Percentiles rank a stretch among this genome's conserved stretches.
phyloP scores from a whole-genome alignment of 2,329 filamentous ascomycete genomes.

The Aureobasidium sp. region DNA sequence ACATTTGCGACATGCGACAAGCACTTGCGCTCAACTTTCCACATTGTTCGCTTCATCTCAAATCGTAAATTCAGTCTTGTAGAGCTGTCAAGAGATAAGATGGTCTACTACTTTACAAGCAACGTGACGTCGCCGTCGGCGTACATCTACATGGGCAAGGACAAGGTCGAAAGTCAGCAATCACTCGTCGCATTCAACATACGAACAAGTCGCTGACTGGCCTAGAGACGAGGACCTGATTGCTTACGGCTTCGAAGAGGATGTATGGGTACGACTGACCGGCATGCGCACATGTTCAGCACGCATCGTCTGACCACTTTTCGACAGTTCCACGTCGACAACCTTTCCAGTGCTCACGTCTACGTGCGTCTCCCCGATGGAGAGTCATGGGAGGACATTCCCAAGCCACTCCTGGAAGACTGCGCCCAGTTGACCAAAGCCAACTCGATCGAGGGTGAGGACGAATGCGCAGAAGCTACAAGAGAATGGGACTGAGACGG shows the following conservation, averaged over 20 bases:
- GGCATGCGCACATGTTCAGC: neutral
- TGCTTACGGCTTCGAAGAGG: slow-evolving; percentile 86
- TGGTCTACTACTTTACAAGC: slow-evolving; percentile 97
- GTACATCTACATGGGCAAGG: slow-evolving; percentile 93
- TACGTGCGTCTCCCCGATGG: slow-evolving; percentile 78
- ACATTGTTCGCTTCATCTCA: neutral
- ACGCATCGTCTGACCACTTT: neutral
- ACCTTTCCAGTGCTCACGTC: slow-evolving; percentile 91
- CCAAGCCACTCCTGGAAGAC: slow-evolving; percentile 66
- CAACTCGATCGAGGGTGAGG: slow-evolving; percentile 86
- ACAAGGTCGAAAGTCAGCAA: slow-evolving; percentile 90
- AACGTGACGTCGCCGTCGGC: slow-evolving; percentile 72
- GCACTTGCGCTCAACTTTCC: neutral
- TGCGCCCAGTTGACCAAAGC: slow-evolving; percentile 97
- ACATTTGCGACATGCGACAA: neutral
- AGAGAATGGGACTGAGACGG: neutral
- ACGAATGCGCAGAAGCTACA: neutral
- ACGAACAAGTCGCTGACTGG: slow-evolving; percentile 21
- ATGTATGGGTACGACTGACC: slow-evolving; percentile 70
- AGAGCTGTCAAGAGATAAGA: slow-evolving; percentile 28
- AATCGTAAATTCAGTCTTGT: neutral
- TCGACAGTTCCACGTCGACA: slow-evolving; percentile 85
- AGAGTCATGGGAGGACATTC: slow-evolving; percentile 76
- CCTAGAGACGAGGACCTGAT: slow-evolving; percentile 86
- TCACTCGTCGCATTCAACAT: slow-evolving; percentile 16